phyloP scores from a whole-genome alignment of 306 rosid species.

The Albizia julibrissin region DNA sequence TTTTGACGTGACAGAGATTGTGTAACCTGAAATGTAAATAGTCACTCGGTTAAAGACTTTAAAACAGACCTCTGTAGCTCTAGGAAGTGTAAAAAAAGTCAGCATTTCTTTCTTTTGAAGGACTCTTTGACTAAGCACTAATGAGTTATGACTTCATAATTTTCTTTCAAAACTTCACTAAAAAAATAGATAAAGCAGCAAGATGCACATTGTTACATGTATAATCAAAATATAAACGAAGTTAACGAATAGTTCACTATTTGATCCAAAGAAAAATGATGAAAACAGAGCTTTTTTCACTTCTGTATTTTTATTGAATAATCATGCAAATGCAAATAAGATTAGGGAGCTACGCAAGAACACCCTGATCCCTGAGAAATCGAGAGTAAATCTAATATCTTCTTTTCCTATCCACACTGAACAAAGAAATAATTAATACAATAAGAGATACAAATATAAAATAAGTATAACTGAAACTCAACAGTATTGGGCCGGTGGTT shows the following conservation, averaged over 20 bases:
- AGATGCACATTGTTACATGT: conserved; percentile 4
- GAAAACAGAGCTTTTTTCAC: not conserved
- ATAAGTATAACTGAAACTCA: too few relatives aligned
- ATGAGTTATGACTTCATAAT: not conserved
- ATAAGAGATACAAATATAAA: not conserved
- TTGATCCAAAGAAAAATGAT: not conserved
- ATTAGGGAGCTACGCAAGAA: not conserved
- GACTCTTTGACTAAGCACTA: not conserved
- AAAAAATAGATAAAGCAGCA: not conserved
- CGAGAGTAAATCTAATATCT: not conserved
- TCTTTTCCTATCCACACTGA: not conserved
- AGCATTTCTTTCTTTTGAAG: not conserved
- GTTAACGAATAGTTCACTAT: too few relatives aligned
- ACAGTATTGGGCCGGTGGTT: not conserved
- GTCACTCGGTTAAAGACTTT: conserved; percentile 17
- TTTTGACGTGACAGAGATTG: conserved; percentile 85
- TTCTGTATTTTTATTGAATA: too few relatives aligned
- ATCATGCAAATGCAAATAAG: not conserved
- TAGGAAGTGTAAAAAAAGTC: not conserved
- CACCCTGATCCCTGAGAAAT: not conserved
- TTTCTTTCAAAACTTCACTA: conserved; percentile 9
- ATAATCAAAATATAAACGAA: conserved; percentile 6
- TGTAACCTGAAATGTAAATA: conserved; percentile 60
- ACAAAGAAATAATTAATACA: not conserved
- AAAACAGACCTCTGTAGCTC: not conserved